Base-by-base conservation (phyloP, 139 green algal genomes). In the Picochlorum sp. region DNA sequence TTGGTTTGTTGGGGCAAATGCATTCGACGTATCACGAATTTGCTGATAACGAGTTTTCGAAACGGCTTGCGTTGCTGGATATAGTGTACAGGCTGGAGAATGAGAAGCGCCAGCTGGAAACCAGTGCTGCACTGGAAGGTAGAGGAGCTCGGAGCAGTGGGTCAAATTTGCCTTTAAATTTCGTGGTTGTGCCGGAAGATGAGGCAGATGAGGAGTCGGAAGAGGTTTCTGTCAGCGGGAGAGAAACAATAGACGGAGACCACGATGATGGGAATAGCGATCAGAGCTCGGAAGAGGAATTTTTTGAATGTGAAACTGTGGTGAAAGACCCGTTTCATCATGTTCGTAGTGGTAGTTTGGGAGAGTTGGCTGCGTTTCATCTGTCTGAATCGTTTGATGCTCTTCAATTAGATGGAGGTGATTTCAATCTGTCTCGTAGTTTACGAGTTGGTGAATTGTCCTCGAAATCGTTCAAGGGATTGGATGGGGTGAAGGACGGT, bases 81-180 rank as follows among this genome's bases (percentile, higher is more conserved):
- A 68, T 81, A 33, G 51, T 87, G 31, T 68, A 70, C 12, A 51
- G 33, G 6, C 33, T 87, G 20, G 78, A 87, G 68, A 73, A 87
- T 41, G 76, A 83, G 43, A 81, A 84, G 35, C 64, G 77, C 29
- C 56, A 76, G 56, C 65, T 89, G 44, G 77, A 89, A 61, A 85
- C 75, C 5, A 67, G 63, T 2, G 41, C 83, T 14, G 80, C 86
- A 33, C 66, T 78, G 33, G 77, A 85, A 70, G 57, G 66, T 5
- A 59, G 14, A 20, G 16, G 16, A 37, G 13, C 16, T 18, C n/a
- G 9, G 44, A 53, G 24, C 44, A 53, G 14, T 26, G 39, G 39
- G 39, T 26, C 7, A 26, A 4, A 47, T 1, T 47, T n/a, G 14
- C 39, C 44, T 31, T 26, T 31, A 40, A 33, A 28, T 22, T 71